A percentile compares a stretch with the other conserved stretches of the same genome.
Conservation (phyloP, 345 rosid species). For the Erysimum cheiranthoides region DNA sequence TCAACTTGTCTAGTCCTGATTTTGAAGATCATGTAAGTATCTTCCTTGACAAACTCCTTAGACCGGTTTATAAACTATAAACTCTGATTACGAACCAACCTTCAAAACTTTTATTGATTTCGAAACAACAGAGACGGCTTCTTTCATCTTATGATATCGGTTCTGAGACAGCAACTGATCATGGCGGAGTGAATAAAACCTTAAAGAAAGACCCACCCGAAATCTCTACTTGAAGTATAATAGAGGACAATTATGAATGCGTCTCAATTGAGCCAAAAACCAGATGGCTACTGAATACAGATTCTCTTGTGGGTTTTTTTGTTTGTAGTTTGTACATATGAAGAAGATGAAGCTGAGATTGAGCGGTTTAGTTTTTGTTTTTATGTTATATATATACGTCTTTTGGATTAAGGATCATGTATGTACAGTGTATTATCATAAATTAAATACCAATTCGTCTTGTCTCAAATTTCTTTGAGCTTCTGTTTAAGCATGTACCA, state of each 20-base stretch:
- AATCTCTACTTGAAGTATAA: constrained; percentile 48
- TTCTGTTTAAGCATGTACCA: constrained; percentile 11
- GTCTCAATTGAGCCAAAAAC: no score
- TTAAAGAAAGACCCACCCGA: constrained; percentile 43
- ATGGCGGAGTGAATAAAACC: constrained; percentile 44
- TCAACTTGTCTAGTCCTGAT: constrained; percentile 84
- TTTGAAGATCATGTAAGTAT: constrained; percentile 92
- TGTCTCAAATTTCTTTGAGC: constrained; percentile 2
- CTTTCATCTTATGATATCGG: constrained; percentile 74
- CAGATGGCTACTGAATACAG: constrained; percentile 21
- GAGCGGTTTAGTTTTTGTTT: constrained; percentile 5
- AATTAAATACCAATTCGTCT: constrained; percentile 26
- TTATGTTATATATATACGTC: constrained; percentile 10
- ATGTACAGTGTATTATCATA: constrained; percentile 33
- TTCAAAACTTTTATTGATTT: constrained; percentile 8
- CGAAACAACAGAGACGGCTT: constrained; percentile 71
- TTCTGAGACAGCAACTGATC: constrained; percentile 42
- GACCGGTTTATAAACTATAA: no score
- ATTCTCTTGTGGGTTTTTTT: constrained; percentile 18
- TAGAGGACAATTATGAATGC: constrained; percentile 1
- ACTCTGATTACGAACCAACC: background rate
- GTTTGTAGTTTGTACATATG: constrained; percentile 40
- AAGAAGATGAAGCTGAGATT: constrained; percentile 32
- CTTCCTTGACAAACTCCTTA: constrained; percentile 20
- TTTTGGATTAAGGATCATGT: constrained; percentile 12